Conservation (phyloP, 371 early-diverging fungal species). For the Mucor indicus region DNA sequence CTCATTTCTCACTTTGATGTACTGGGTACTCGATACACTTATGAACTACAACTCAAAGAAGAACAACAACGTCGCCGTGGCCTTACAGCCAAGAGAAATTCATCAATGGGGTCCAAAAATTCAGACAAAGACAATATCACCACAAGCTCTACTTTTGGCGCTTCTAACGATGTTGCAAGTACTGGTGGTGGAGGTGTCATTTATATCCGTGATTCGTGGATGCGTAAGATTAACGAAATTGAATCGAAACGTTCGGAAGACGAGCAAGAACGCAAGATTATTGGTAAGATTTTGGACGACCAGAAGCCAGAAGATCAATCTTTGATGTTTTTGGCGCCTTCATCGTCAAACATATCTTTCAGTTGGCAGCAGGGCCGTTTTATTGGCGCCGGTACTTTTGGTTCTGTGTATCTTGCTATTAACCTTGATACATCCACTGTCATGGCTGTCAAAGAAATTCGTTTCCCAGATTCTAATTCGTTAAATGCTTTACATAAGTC, state of each 20-base stretch:
- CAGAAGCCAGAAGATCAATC: conserved; percentile 77
- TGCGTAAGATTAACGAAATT: conserved; percentile 51
- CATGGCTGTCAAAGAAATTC: conserved; percentile 92
- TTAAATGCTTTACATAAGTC: conserved; percentile 66
- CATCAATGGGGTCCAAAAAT: conserved; percentile 27
- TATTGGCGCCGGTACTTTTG: conserved; percentile 88
- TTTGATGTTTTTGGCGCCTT: conserved; percentile 71
- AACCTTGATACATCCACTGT: conserved; percentile 85
- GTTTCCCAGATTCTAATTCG: conserved; percentile 78
- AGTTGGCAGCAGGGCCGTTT: conserved; percentile 88
- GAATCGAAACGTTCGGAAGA: conserved; percentile 48
- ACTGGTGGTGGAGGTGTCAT: conserved; percentile 35
- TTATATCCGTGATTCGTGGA: conserved; percentile 54
- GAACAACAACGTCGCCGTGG: conserved; percentile 41
- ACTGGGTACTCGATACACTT: conserved; percentile 58
- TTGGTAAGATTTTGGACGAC: conserved; percentile 79
- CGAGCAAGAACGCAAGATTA: conserved; percentile 57
- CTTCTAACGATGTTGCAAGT: conserved; percentile 28
- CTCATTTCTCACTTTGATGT: conserved; percentile 82
- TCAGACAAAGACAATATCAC: conserved; percentile 37
- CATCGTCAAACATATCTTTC: conserved; percentile 71
- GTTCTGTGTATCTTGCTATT: conserved; percentile 81
- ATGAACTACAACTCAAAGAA: conserved; percentile 47
- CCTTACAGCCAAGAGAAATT: conserved; percentile 36
- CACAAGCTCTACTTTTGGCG: conserved; percentile 46